Base-by-base conservation (phyloP, 1,139 yeast species). In the Lodderomyces metapsilosis region DNA sequence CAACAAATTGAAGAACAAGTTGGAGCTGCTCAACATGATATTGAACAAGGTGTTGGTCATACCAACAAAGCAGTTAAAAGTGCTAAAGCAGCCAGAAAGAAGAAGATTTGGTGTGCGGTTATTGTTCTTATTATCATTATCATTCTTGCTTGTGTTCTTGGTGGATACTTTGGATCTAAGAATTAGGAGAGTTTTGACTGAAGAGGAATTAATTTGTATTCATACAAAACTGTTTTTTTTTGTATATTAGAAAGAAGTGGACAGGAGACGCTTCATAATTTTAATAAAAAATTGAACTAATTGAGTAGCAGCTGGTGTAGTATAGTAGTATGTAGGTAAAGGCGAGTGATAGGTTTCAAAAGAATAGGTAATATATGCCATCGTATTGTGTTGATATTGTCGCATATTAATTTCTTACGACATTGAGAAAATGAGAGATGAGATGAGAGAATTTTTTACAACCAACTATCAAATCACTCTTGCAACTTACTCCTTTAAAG, bases 31-130 rank as follows among this genome's bases (percentile, higher is more conserved):
- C 96, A 89, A 65, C 83, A 80, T 47, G 95, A 92, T 62, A 81
- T 92, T 54, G 96, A 91, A 68, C 83, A 84, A 61, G 99, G 98
- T 64, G 88, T 89, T 35, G 96, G 95, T 13, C 96, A 94, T 66
- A 89, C 96, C 43, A 80, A 85, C 59, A 84, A 86, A 64, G 99
- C 98, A 12, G 91, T 88, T 45, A 80, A 76, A 52, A 80, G 83
- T 60, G 98, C 98, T 40, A 82, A 83, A 63, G 84, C 87, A 56
- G 95, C 96, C 41, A 83, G 98, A 74, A 88, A 74, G 65, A 89
- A 89, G 85, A 89, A 81, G 75, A 78, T 88, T 73, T 87, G 94
- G 83, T 87, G 96, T 66, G 75, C 82, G 54, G 69, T 81, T 58
- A 84, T 89, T 61, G 63, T 78, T 57, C 66, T 80, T 52, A 58